Base-by-base conservation (phyloP, 106 monocot genomes). In the Agapanthus africanus region DNA sequence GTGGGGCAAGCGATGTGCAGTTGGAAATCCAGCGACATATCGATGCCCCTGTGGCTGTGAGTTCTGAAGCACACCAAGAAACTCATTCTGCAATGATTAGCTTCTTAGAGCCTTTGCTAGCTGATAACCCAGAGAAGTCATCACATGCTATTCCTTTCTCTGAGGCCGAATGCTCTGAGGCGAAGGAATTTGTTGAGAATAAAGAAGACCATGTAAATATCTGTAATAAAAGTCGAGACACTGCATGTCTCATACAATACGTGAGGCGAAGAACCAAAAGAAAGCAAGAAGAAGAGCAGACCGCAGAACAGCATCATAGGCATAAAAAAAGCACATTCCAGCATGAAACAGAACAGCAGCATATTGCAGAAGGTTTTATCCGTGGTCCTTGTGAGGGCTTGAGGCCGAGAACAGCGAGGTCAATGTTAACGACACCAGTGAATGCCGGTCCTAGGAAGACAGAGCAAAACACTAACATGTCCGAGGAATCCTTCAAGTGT, bases 321-420 rank as follows among this genome's bases (percentile, higher is more conserved):
- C 27, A 5, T 26, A 72, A 16, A 30, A 38, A 22, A 6, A 52
- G 33, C 18, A 6, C 19, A 6, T 22, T 40, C 13, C 11, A 33
- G 11, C 19, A 3, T 18, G 23, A 64, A 22, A 28, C 4, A 66
- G 15, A 40, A 15, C 18, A 27, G 6, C 26, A 54, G 7, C 21
- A 39, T 9, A 31, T 52, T 40, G 31, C 52, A 22, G 73, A 26
- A 54, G 54, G 4, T 42, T 99, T 99, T 70, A 67, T 80, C 2
- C 89, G 90, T 19, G 77, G 92, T 40, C 97, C 97, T 19, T 99
- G 97, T 66, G 97, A 99, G 65, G 87, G 97, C 22, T 77, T 99
- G 70, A 87, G 97, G 47, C 77, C 84, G 47, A 82, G 97, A 33
- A 78, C 18, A 50, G 44, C 30, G 42, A 61, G 59, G 23, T 46